Percentiles rank a stretch among this genome's conserved stretches.
Conservation (phyloP, 192 early-diverging fungal genomes). For the Linnemannia hyalina region DNA sequence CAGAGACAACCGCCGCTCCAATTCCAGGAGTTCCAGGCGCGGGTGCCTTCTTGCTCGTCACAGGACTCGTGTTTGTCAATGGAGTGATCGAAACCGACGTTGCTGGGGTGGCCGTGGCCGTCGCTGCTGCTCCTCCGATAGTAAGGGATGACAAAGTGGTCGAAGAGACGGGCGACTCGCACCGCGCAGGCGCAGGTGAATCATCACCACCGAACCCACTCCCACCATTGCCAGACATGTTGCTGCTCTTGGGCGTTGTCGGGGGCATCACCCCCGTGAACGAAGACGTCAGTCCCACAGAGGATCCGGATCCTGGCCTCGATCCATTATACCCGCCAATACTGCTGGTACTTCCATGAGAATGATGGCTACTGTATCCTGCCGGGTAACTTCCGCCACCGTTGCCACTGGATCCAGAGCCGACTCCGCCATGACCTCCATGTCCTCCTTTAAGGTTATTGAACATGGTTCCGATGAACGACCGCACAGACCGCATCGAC, state of each 20-base stretch:
- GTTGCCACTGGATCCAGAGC: conserved; percentile 13
- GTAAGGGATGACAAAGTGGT: conserved; percentile 17
- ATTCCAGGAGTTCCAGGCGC: background rate
- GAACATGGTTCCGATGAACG: conserved; percentile 54
- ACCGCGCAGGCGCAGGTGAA: background rate
- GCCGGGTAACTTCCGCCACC: conserved; percentile 26
- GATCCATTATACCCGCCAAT: conserved; percentile 48
- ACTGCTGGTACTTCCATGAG: conserved; percentile 53
- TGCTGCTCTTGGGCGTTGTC: conserved; percentile 25
- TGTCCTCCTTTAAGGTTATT: conserved; percentile 38
- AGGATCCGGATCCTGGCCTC: conserved; percentile 48
- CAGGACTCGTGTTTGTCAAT: conserved; percentile 11
- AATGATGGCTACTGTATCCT: conserved; percentile 44
- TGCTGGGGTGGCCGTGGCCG: background rate
- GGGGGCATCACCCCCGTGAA: conserved; percentile 41
- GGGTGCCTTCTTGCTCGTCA: background rate
- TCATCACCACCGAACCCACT: background rate
- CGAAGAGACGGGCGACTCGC: background rate
- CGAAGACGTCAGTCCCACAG: conserved; percentile 34
- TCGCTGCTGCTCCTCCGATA: background rate
- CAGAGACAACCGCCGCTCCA: background rate
- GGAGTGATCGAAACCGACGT: conserved; percentile 23
- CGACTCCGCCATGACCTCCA: conserved; percentile 17
- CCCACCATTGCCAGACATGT: background rate
- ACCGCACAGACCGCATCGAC: conserved; percentile 49